These are phyloP conservation scores for Trichocomaceae sp. DNA, from an alignment of 2,329 filamentous ascomycete genomes.

Conservation along the genomic window DNA sequence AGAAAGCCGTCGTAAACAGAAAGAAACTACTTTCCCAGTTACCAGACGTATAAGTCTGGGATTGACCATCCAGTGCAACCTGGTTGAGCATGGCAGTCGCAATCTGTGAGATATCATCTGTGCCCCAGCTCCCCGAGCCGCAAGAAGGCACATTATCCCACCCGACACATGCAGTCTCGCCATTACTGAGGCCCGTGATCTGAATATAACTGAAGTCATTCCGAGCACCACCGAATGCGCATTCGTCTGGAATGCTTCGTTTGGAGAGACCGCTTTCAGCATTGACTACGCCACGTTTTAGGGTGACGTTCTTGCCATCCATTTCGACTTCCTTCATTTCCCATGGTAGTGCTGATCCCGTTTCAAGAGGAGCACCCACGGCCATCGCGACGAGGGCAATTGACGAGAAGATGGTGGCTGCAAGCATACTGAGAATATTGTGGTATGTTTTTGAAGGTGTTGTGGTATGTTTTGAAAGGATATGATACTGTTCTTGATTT, in stretches of 20 bases:
- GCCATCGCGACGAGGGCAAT: not conserved
- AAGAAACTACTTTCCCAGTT: not conserved
- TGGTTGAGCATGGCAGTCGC: not conserved
- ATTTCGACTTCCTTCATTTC: not conserved
- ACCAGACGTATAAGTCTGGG: not conserved
- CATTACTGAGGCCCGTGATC: not conserved
- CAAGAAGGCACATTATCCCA: not conserved
- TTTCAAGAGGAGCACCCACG: not conserved
- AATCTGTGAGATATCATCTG: not conserved
- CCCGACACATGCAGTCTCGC: slow-evolving; percentile 1
- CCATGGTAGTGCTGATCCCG: too few relatives aligned
- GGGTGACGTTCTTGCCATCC: not conserved
- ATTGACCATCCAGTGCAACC: not conserved
- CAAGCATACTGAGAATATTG: not conserved
- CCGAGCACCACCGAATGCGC: not conserved
- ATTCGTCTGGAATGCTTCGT: not conserved
- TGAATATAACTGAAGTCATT: not conserved
- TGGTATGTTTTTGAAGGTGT: not conserved
- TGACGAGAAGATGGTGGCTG: not conserved
- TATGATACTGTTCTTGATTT: too few relatives aligned
- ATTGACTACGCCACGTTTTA: not conserved
- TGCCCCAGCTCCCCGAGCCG: not conserved
- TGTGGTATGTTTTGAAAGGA: not conserved
- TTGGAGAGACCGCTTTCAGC: not conserved
- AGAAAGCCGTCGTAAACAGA: not conserved